Base-by-base conservation (phyloP, 352 stramenopile genomes). In the Pythium periplocum region DNA sequence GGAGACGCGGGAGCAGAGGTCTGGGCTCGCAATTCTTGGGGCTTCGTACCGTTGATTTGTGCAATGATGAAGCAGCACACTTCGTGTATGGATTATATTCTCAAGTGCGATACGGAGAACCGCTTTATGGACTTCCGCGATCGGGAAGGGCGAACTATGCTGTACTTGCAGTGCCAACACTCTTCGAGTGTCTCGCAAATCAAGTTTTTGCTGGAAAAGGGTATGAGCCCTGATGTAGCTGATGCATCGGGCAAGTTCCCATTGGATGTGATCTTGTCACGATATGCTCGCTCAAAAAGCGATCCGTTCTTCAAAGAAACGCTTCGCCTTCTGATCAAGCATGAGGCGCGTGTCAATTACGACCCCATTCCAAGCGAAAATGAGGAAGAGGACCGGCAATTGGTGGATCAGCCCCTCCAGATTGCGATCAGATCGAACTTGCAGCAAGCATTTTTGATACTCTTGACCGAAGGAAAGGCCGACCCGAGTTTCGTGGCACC, bases 81-180 rank as follows among this genome's bases (percentile, higher is more conserved):
- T 43, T 37, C 50, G 0, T 72, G 64, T 39, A 69, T 69, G 4
- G 66, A 79, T 17, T 69, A 78, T 51, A 77, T 86, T 32, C 60
- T 86, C 35, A 56, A 66, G 17, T 59, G 62, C 30, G 75, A 83
- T 12, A 60, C 55, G 4, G 51, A 78, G 7, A 59, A 74, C 34
- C 57, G 66, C 37, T 81, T 75, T 31, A 48, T 86, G 32, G 68
- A 86, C 39, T 86, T 83, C 43, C 73, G 68, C 45, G 75, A 86
- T 26, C 71, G 73, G 0, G 56, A 82, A 12, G 75, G 75, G 5
- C 69, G 73, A 9, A 84, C 75, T 33, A 86, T 86, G 75, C 56
- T 86, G 3, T 84, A 79, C 38, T 47, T 84, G 17, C 75, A 86
- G 51, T 84, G 73, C 30, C 59, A 83, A 33, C 69, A 83, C 45